Evolutionary conservation across 306 rosid species (phyloP), one percentile per base, ranked within the genome.

Genomic region (Nissolia schottii): DNA sequence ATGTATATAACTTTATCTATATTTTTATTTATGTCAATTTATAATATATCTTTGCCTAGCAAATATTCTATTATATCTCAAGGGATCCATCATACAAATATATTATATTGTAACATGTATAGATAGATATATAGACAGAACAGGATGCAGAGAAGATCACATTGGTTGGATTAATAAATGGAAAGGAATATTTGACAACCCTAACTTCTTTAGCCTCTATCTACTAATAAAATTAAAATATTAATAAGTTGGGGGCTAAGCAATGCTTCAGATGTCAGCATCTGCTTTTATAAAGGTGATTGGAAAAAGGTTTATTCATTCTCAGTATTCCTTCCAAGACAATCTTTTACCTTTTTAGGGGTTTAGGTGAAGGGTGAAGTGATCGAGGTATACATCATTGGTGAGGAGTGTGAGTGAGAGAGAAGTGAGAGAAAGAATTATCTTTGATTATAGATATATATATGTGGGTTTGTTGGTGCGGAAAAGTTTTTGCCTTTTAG

Each of bases 281-380:
- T 86, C 87, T 75, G 76, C 90, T 84, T 82, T 83, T 27, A 24
- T 79, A 81, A 84, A 75, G 82, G 87, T 15, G 5, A 46, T n/a
- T 56, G 27, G 48, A 58, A 76, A 76, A 85, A 86, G 71, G 87
- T 70, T 61, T 45, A 66, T 75, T 77, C 63, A 75, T 81, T 60
- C n/a, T n/a, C 79, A 70, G 74, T 71, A 59, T 84, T 88, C 77
- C 93, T 90, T 87, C 80, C 78, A 62, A 73, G 78, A 81, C 87
- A 84, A 83, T 83, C 76, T 71, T 70, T 81, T 81, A 32, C 79
- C 87, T 79, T 75, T 66, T 56, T 59, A 67, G 72, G 83, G 81
- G 77, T 74, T 90, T 83, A 73, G 88, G 89, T 85, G 55, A 73
- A 38, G 68, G 73, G 73, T 79, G 68, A 57, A 64, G 50, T 55